A percentile compares a stretch with the other conserved stretches of the same genome.
phyloP scores from a whole-genome alignment of 129 eudicot species.

The Flaveria linearis region DNA sequence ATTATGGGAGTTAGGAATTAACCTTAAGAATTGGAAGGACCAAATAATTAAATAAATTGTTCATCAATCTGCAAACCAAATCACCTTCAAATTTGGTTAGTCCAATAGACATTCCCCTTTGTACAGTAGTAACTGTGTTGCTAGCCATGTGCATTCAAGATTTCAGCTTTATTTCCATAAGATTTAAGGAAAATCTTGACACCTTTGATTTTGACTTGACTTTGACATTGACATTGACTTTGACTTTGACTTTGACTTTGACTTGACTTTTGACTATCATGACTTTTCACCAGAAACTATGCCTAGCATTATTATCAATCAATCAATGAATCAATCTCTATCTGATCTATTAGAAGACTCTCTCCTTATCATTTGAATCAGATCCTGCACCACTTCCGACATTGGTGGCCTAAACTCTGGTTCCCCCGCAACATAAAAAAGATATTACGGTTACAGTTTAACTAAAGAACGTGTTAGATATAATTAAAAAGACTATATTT shows the following conservation, averaged over 20 bases:
- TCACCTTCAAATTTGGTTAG: constrained; percentile 31
- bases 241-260: not conserved
- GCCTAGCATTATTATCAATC: constrained; percentile 13
- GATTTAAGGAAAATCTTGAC: not conserved
- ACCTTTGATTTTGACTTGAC: constrained; percentile 27
- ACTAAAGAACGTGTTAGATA: not conserved
- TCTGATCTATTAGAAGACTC: constrained; percentile 65
- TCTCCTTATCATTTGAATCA: constrained; percentile 70
- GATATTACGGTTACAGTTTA: not conserved
- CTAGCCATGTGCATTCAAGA: constrained; percentile 32
- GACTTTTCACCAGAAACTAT: constrained; percentile 28
- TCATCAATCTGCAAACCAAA: constrained; percentile 7
- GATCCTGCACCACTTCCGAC: constrained; percentile 97
- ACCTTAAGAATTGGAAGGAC: constrained; percentile 31
- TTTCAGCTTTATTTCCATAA: constrained; percentile 20
- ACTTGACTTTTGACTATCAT: not conserved
- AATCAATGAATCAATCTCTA: constrained; percentile 46
- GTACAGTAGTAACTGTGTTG: constrained; percentile 38
- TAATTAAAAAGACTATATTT: not conserved
- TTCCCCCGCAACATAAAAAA: constrained; percentile 52
- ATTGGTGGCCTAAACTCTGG: constrained; percentile 92
- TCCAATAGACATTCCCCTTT: constrained; percentile 34
- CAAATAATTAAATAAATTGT: not conserved
- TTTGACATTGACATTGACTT: too few relatives aligned
- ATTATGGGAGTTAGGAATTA: constrained; percentile 30